Conservation (phyloP, 352 stramenopile genomes). For the Phytophthora crassamura region DNA sequence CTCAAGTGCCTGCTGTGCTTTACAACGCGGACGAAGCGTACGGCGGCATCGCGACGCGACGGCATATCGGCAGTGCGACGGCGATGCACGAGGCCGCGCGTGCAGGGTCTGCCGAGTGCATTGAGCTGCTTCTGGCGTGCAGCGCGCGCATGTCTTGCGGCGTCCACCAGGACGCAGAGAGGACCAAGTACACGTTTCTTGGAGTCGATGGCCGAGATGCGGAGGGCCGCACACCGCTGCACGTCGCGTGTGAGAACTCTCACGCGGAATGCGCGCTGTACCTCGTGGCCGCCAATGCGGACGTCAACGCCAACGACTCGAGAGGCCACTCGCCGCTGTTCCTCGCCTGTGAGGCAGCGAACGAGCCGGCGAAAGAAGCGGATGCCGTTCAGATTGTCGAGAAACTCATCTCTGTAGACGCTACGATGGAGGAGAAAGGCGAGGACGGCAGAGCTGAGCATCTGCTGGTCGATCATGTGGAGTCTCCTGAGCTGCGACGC, state of each 20-base stretch:
- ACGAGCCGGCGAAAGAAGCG: slow-evolving; percentile 38
- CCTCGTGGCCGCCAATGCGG: slow-evolving; percentile 63
- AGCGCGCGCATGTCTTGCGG: slow-evolving; percentile 51
- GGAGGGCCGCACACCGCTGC: slow-evolving; percentile 64
- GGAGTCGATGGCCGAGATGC: slow-evolving; percentile 56
- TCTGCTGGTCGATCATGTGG: slow-evolving; percentile 58
- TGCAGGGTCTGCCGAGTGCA: slow-evolving; percentile 52
- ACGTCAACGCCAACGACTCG: slow-evolving; percentile 44
- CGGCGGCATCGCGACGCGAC: slow-evolving; percentile 24
- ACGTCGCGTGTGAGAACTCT: slow-evolving; percentile 49
- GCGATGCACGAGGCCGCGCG: slow-evolving; percentile 62
- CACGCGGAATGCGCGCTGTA: slow-evolving; percentile 64
- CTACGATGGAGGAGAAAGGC: slow-evolving; percentile 33
- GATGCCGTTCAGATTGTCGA: slow-evolving; percentile 54
- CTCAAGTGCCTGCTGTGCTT: slow-evolving; percentile 20
- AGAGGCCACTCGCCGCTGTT: slow-evolving; percentile 43
- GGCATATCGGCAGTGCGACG: slow-evolving; percentile 55
- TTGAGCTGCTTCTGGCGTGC: slow-evolving; percentile 65
- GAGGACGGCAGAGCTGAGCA: neutral
- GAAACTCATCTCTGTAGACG: slow-evolving; percentile 50
- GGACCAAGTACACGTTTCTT: slow-evolving; percentile 56
- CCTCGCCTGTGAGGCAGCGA: slow-evolving; percentile 57
- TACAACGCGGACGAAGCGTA: slow-evolving; percentile 33
- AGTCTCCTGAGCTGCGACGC: slow-evolving; percentile 51
- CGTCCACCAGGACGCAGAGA: neutral